Conservation (phyloP, 106 monocot species). For the Gastrodia elata region DNA sequence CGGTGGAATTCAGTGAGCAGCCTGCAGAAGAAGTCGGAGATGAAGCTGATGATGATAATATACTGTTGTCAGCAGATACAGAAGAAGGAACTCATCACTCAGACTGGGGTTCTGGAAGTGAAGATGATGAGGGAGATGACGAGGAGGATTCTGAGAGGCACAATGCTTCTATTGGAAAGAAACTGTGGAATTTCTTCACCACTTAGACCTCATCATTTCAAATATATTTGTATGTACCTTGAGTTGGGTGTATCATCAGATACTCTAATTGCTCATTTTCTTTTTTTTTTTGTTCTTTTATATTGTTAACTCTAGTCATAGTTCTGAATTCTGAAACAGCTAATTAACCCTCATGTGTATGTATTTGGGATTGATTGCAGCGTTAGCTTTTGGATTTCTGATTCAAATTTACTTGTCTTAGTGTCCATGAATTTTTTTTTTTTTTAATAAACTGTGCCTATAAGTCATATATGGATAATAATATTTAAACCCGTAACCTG, state of each 20-base stretch:
- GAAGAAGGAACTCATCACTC: constrained; percentile 12
- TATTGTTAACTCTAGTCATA: neutral
- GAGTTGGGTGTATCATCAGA: neutral
- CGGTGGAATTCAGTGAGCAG: neutral
- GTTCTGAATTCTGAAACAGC: neutral
- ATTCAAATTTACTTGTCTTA: neutral
- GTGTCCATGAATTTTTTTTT: too few species aligned
- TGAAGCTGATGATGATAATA: constrained; percentile 10
- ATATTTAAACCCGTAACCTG: too few species aligned
- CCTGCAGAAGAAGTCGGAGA: neutral
- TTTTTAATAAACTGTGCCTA: too few species aligned
- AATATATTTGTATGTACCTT: neutral
- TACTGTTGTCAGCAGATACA: constrained; percentile 3
- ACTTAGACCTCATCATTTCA: constrained; percentile 12
- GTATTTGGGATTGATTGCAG: neutral
- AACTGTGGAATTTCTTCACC: constrained; percentile 62
- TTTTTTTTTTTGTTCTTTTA: neutral
- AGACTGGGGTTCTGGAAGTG: constrained; percentile 1
- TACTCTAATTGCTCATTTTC: neutral
- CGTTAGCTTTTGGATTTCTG: neutral
- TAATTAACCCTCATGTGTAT: neutral
- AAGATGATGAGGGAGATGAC: neutral
- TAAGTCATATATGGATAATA: too few species aligned
- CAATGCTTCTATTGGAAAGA: constrained; percentile 48
- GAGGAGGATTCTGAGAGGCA: constrained; percentile 23